Base-by-base conservation (phyloP, 139 green algal genomes). In the Limnomonas spitsbergensis region DNA sequence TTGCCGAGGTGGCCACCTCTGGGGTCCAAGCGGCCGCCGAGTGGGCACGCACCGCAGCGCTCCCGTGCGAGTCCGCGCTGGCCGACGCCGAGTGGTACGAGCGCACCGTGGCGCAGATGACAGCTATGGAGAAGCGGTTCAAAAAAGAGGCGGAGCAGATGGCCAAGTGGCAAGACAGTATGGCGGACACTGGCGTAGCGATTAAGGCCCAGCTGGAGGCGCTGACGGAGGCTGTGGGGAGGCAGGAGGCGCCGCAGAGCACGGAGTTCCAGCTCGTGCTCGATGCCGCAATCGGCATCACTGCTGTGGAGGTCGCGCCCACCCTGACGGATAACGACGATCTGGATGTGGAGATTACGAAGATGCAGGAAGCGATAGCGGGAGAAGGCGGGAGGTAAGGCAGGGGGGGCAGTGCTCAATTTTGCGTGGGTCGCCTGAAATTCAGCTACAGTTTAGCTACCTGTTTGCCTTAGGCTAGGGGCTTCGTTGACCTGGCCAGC, bases 41-140 rank as follows among this genome's bases (percentile, higher is more conserved):
- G 29, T 70, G 56, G 56, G 56, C 14, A 24, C 56, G 56, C n/a
- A 70, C 56, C 9, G 56, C 56, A 38, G 56, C 56, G n/a, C 29
- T 70, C 7, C 24, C 14, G 7, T 70, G 56, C 29, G 56, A 70
- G 56, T 38, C 56, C 4, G 14, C 6, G n/a, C 56, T 70, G 6
- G 56, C 56, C 6, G 56, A 70, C 56, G 4, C 6, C 4, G 56
- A 70, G 29, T 70, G 56, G 56, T 32, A 70, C 56, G 56, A 70
- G 56, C 27, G 29, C n/a, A 32, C 24, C 4, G n/a, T 9, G 14
- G 29, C 56, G 7, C 7, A 9, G 14, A 7, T 70, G 27, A 20
- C 56, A 35, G 56, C 14, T 38, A 20, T 32, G 6, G 56, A 70
- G 56, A 70, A 70, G 24, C 27, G 56, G 9, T 4, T 35, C 27